Percentiles rank a stretch among this genome's conserved stretches.
Evolutionary conservation across 75 land plant genomes (phyloP).

Genomic region (Chamaecyparis obtusa): DNA sequence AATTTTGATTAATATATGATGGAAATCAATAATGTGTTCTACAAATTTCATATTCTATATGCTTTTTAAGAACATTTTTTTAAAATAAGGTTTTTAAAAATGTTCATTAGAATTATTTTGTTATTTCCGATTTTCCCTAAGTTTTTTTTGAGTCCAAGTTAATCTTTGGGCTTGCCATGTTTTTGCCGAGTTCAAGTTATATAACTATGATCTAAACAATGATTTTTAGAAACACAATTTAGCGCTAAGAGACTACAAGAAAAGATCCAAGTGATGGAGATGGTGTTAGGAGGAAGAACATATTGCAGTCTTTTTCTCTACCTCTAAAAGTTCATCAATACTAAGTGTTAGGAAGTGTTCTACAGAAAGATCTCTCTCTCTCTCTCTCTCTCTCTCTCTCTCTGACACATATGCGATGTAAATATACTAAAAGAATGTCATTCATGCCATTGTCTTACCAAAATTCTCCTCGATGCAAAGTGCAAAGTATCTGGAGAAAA

Average conservation of each 20-base stretch:
- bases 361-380: background rate
- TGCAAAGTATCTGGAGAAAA: constrained; percentile 77
- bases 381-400: background rate
- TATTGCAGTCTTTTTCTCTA: background rate
- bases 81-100: no score
- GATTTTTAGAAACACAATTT: background rate
- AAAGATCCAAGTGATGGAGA: background rate
- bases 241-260: background rate
- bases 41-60: no score
- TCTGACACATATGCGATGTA: background rate
- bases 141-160: no score
- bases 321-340: background rate
- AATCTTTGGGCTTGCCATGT: no score
- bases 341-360: background rate
- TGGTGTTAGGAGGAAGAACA: background rate
- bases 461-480: constrained; percentile 90
- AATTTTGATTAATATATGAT: no score
- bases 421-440: background rate
- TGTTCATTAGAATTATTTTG: no score
- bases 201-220: background rate
- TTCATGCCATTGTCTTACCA: constrained; percentile 39
- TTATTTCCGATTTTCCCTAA: no score
- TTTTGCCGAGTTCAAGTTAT: no score
- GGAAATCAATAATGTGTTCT: no score
- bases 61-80: no score